Conservation (phyloP, 371 early-diverging fungal genomes). For the Blastocladiella emersonii region DNA sequence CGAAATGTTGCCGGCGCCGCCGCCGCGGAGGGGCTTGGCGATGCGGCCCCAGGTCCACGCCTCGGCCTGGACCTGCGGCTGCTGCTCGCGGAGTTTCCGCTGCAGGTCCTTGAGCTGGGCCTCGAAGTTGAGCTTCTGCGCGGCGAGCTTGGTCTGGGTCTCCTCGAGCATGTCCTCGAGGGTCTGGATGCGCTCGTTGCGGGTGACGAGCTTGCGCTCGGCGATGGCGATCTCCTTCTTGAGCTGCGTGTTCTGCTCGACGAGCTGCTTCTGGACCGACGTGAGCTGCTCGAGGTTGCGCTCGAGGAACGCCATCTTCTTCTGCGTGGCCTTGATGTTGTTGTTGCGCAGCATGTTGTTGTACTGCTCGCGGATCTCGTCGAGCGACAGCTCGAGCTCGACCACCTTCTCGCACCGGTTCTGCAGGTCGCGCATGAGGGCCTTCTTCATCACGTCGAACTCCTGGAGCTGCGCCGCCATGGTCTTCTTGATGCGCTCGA, state of each 20-base stretch:
- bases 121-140: conserved; percentile 40
- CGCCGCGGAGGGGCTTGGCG: conserved; percentile 87
- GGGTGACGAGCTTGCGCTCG: conserved; percentile 76
- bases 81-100: conserved; percentile 1
- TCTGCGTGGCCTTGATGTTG: conserved; percentile 70
- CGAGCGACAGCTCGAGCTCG: conserved; percentile 85
- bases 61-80: neutral
- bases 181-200: conserved; percentile 84
- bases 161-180: conserved; percentile 76
- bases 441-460: conserved; percentile 92
- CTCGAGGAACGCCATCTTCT: conserved; percentile 90
- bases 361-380: conserved; percentile 83
- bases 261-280: conserved; percentile 82
- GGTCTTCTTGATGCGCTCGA: conserved; percentile 72
- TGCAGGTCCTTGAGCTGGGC: conserved; percentile 60
- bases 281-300: conserved; percentile 89
- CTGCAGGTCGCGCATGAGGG: conserved; percentile 87
- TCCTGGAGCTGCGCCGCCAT: conserved; percentile 85
- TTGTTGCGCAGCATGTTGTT: conserved; percentile 61
- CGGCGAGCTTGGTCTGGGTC: conserved; percentile 23
- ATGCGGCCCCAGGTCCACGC: conserved; percentile 41
- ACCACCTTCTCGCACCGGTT: conserved; percentile 89
- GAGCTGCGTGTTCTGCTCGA: conserved; percentile 80
- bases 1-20: conserved; percentile 25
- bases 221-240: conserved; percentile 82